Percentiles rank a stretch among this genome's conserved stretches.
These are phyloP conservation scores for Dalbergia cultrata DNA, from an alignment of 306 rosid genomes.

Conservation along the genomic window DNA sequence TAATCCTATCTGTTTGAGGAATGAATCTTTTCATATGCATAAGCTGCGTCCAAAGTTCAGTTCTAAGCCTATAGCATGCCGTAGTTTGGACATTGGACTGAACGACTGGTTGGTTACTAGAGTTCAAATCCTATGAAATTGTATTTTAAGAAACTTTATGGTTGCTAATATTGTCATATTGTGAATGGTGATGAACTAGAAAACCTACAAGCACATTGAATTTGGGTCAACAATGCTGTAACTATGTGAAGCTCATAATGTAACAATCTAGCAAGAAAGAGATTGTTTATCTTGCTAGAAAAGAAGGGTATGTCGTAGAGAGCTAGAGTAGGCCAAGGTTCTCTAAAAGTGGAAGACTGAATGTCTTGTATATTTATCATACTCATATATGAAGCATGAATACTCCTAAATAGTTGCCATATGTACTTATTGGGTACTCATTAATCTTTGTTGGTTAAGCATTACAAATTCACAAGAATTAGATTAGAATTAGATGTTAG, in stretches of 20 bases:
- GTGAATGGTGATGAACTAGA: neutral
- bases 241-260: neutral
- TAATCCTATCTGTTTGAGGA: slow-evolving; percentile 29
- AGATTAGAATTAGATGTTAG: too few species aligned
- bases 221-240: too few species aligned
- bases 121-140: too few species aligned
- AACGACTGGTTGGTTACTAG: too few species aligned
- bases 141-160: neutral
- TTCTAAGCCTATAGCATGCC: neutral
- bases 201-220: neutral
- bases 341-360: neutral
- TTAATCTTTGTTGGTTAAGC: too few species aligned
- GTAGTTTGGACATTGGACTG: neutral
- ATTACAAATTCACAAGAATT: too few species aligned
- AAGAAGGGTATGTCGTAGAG: neutral
- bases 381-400: neutral
- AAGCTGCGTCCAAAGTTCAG: neutral
- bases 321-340: neutral
- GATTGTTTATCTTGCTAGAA: neutral
- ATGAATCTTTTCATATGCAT: slow-evolving; percentile 10
- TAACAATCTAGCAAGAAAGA: neutral
- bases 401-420: too few species aligned
- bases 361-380: slow-evolving; percentile 12
- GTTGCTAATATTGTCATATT: neutral
- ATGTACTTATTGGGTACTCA: too few species aligned